These are phyloP conservation scores for Aspergillus tubingensis DNA, from an alignment of 2,329 filamentous ascomycete genomes.

Conservation along the genomic window DNA sequence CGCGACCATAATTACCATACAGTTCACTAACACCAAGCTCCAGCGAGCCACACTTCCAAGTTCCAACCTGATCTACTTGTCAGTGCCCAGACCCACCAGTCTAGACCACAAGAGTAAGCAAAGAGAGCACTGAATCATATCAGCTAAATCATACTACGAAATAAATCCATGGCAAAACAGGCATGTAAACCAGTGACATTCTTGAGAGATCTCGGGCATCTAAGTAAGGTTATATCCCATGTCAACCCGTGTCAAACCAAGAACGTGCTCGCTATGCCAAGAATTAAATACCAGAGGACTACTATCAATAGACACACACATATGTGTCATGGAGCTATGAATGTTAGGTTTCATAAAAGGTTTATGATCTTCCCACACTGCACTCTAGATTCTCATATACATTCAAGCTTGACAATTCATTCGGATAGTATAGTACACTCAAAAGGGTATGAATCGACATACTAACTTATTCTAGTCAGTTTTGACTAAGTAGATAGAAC, in stretches of 20 bases:
- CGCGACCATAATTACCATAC: not conserved
- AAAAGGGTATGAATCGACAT: too few species aligned
- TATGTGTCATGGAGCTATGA: not conserved
- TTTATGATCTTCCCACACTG: not conserved
- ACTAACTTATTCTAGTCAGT: too few species aligned
- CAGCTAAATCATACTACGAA: not conserved
- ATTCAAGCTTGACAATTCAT: not conserved
- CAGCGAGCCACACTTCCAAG: not conserved
- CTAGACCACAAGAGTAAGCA: not conserved
- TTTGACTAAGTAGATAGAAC: not conserved
- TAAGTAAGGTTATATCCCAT: not conserved
- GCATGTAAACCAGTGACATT: not conserved
- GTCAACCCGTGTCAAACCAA: not conserved
- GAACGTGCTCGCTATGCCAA: not conserved
- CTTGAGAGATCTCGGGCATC: not conserved
- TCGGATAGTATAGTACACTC: not conserved
- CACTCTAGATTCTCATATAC: too few species aligned
- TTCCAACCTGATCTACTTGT: not conserved
- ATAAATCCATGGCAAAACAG: not conserved
- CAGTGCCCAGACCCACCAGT: not conserved
- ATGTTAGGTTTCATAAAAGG: not conserved
- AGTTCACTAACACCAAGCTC: not conserved
- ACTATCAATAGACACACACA: not conserved
- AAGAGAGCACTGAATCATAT: not conserved
- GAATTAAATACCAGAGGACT: not conserved